Evolutionary conservation across 1,139 yeast species (phyloP).

Genomic region (Diutina pseudorugosa): DNA sequence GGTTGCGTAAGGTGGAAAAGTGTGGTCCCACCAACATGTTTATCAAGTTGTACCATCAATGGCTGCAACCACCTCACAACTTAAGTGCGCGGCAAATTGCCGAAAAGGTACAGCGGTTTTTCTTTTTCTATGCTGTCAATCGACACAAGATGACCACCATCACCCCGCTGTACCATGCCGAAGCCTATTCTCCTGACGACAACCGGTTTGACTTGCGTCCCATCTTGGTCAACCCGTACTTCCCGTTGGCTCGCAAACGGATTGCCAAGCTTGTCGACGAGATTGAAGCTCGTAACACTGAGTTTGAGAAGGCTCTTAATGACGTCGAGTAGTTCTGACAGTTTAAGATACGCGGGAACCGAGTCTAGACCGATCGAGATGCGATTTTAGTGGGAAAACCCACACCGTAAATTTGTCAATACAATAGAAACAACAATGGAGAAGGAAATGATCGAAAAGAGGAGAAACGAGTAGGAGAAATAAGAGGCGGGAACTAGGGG

Average conservation of each 20-base stretch:
- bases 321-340: slow-evolving; percentile 20
- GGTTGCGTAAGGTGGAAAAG: slow-evolving; percentile 79
- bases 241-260: slow-evolving; percentile 81
- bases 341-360: too few relatives aligned
- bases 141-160: slow-evolving; percentile 94
- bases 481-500: too few relatives aligned
- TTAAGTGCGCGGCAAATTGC: slow-evolving; percentile 79
- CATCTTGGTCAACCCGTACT: slow-evolving; percentile 81
- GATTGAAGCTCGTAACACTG: slow-evolving; percentile 28
- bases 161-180: slow-evolving; percentile 97
- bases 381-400: too few relatives aligned
- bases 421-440: too few relatives aligned
- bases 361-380: too few relatives aligned
- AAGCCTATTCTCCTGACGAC: slow-evolving; percentile 95
- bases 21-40: slow-evolving; percentile 97
- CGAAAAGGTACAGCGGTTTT: slow-evolving; percentile 82
- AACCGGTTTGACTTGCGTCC: slow-evolving; percentile 93
- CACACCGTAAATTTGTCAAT: too few relatives aligned
- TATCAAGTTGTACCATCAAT: slow-evolving; percentile 74
- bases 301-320: slow-evolving; percentile 10
- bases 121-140: slow-evolving; percentile 86
- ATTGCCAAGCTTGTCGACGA: slow-evolving; percentile 63
- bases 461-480: too few relatives aligned
- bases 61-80: slow-evolving; percentile 63
- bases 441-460: too few relatives aligned